phyloP scores from a whole-genome alignment of 306 rosid genomes.

The Rubus idaeus region DNA sequence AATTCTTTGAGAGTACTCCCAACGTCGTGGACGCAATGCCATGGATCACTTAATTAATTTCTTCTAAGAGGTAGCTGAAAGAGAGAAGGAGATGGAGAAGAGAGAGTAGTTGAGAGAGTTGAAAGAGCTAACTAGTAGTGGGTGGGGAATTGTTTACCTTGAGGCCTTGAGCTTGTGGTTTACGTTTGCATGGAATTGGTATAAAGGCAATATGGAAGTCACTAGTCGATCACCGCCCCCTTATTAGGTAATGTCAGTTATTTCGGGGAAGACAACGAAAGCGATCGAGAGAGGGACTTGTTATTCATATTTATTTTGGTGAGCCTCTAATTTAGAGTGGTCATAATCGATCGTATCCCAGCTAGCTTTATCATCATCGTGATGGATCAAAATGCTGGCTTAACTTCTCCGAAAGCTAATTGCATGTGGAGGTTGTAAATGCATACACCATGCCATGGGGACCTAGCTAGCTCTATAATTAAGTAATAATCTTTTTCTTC shows the following conservation, averaged over 20 bases:
- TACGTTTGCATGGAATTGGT: constrained; percentile 31
- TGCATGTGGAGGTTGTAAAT: constrained; percentile 70
- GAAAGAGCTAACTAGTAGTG: not conserved
- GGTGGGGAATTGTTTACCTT: not conserved
- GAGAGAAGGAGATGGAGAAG: constrained; percentile 20
- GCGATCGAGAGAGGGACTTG: constrained; percentile 17
- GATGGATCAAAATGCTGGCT: not conserved
- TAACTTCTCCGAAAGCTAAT: constrained; percentile 37
- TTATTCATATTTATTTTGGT: constrained; percentile 2
- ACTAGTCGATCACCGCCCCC: constrained; percentile 1
- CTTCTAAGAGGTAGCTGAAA: constrained; percentile 1
- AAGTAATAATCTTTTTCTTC: not conserved
- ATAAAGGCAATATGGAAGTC: constrained; percentile 1
- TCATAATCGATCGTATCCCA: too few species aligned
- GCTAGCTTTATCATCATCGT: not conserved
- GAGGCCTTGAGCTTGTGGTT: constrained; percentile 22
- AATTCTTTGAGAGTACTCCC: constrained; percentile 24
- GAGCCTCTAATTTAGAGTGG: not conserved
- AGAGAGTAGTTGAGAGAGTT: constrained; percentile 16
- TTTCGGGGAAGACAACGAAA: not conserved
- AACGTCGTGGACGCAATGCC: constrained; percentile 28
- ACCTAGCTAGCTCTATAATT: constrained; percentile 29
- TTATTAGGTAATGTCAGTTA: constrained; percentile 32
- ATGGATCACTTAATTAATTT: constrained; percentile 25
- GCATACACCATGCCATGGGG: constrained; percentile 30